These are phyloP conservation scores for Ottelia alismoides DNA, from an alignment of 106 monocot genomes.

Conservation along the genomic window DNA sequence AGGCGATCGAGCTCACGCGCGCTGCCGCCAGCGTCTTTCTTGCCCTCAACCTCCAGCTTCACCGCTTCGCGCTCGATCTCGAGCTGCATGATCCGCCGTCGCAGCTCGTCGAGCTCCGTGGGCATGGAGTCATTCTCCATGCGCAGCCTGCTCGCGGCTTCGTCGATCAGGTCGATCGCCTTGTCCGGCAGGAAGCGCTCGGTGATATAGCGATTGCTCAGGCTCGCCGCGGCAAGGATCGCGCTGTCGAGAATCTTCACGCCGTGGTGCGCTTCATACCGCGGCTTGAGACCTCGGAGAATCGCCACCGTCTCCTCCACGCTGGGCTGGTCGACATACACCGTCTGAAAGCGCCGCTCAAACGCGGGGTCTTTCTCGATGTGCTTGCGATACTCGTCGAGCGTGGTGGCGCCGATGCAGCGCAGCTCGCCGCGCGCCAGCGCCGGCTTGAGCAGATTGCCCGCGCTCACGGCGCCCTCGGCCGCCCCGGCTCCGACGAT, in stretches of 20 bases:
- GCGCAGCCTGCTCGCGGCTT: background rate
- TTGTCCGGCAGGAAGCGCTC: conserved; percentile 42
- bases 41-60: too few species aligned
- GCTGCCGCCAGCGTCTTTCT: too few species aligned
- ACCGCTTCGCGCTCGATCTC: background rate
- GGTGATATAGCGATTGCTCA: conserved; percentile 6
- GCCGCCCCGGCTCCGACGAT: conserved; percentile 30
- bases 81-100: background rate
- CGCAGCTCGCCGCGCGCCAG: too few species aligned
- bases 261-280: conserved; percentile 1
- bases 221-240: background rate
- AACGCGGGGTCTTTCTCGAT: background rate
- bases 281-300: background rate
- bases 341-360: conserved; percentile 3
- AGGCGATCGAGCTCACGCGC: too few species aligned
- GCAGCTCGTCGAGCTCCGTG: background rate
- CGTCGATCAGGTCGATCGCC: conserved; percentile 37
- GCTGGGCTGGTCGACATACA: background rate
- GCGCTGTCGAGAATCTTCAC: background rate
- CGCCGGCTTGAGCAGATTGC: background rate
- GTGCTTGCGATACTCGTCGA: too few species aligned
- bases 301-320: background rate
- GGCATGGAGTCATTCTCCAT: background rate
- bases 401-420: too few species aligned
- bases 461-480: background rate